Evolutionary conservation across 2,329 filamentous ascomycete species (phyloP).

Genomic region (Drechslerella coelobrocha): DNA sequence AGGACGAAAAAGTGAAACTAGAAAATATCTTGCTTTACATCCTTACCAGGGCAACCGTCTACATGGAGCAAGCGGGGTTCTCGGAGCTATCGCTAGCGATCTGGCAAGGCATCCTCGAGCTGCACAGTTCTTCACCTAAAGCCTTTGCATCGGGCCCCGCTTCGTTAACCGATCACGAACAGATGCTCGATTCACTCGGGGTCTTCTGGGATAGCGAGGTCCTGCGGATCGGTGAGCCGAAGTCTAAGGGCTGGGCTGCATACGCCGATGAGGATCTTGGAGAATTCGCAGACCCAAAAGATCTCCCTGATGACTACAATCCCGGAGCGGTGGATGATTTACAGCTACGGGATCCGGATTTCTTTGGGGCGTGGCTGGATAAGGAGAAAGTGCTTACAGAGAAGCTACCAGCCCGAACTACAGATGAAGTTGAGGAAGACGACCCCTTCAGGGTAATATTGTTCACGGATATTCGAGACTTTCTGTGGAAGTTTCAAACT

Average conservation of each 20-base stretch:
- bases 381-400: conserved; percentile 58
- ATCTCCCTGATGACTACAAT: conserved; percentile 34
- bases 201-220: conserved; percentile 89
- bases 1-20: conserved; percentile 43
- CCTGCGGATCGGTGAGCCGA: conserved; percentile 75
- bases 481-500: conserved; percentile 67
- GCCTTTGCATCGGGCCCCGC: conserved; percentile 48
- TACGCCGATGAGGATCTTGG: conserved; percentile 57
- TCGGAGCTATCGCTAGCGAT: conserved; percentile 75
- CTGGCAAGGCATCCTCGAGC: conserved; percentile 84
- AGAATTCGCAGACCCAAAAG: conserved; percentile 43
- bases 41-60: conserved; percentile 74
- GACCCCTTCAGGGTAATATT: conserved; percentile 85
- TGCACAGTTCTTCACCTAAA: conserved; percentile 68
- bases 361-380: conserved; percentile 60
- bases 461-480: conserved; percentile 74
- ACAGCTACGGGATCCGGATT: conserved; percentile 49
- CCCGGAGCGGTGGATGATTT: conserved; percentile 5
- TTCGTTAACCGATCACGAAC: conserved; percentile 53
- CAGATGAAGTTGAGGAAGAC: conserved; percentile 76
- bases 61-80: conserved; percentile 79
- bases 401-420: conserved; percentile 72
- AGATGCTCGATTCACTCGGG: conserved; percentile 63
- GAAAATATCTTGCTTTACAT: conserved; percentile 66
- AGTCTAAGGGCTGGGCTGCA: conserved; percentile 73